phyloP scores from a whole-genome alignment of 176 grass and related monocot genomes.

The Elymus sibiricus region DNA sequence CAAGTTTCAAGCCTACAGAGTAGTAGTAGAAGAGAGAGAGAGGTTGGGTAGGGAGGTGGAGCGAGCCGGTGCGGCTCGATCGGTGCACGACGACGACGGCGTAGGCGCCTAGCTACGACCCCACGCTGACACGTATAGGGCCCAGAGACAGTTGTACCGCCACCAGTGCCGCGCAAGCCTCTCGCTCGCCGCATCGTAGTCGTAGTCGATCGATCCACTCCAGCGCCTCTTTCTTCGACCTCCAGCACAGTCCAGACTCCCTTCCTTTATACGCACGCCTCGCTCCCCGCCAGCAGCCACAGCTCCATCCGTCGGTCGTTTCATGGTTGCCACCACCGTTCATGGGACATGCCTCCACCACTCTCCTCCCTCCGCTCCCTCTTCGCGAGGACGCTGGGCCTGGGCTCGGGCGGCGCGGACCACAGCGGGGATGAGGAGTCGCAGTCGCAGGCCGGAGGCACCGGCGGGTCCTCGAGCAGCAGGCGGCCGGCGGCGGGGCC shows the following conservation, averaged over 20 bases:
- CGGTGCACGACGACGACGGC: background rate
- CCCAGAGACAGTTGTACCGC: slow-evolving; percentile 14
- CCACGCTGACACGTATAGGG: slow-evolving; percentile 34
- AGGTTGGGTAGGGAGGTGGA: background rate
- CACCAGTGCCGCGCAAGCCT: background rate
- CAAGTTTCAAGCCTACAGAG: too few species aligned
- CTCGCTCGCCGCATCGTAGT: background rate
- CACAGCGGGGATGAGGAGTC: slow-evolving; percentile 36
- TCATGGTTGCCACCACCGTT: slow-evolving; percentile 19
- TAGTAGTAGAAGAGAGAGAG: too few species aligned
- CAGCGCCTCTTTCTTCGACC: background rate
- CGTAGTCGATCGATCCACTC: background rate
- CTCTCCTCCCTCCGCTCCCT: slow-evolving; percentile 33
- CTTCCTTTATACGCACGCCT: background rate
- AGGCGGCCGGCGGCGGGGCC: background rate
- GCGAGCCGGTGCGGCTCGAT: background rate
- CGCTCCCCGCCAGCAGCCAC: background rate
- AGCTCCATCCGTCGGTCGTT: background rate
- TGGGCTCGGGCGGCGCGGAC: background rate
- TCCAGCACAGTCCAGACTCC: background rate
- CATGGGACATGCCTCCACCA: slow-evolving; percentile 28
- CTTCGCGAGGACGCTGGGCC: slow-evolving; percentile 3
- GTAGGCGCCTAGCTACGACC: background rate
- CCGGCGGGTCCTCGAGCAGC: background rate
- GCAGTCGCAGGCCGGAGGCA: background rate